These are phyloP conservation scores for Colletotrichum kahawae DNA, from an alignment of 2,329 filamentous ascomycete species.

Conservation along the genomic window DNA sequence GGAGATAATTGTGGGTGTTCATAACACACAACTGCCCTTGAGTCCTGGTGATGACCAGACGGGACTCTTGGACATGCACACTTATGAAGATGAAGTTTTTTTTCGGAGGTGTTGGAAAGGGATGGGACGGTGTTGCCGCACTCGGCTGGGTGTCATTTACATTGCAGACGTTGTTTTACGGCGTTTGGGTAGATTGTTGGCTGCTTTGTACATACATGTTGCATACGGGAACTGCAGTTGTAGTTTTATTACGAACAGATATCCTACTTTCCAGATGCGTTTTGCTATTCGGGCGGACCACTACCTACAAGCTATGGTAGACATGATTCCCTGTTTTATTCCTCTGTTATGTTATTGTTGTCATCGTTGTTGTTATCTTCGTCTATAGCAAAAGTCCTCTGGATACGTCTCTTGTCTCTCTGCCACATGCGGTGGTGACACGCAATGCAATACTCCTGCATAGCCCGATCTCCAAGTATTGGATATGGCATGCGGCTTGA, in stretches of 20 bases:
- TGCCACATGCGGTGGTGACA: background rate
- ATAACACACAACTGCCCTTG: slow-evolving; percentile 5
- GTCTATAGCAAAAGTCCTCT: background rate
- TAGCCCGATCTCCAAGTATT: background rate
- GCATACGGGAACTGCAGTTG: slow-evolving; percentile 9
- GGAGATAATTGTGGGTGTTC: slow-evolving; percentile 17
- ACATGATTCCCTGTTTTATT: background rate
- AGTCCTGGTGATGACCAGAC: slow-evolving; percentile 22
- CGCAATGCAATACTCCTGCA: background rate
- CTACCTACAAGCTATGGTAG: fast-evolving
- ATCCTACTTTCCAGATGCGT: background rate
- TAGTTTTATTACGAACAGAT: slow-evolving; percentile 20
- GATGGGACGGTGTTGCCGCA: slow-evolving; percentile 13
- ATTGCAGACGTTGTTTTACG: slow-evolving; percentile 4
- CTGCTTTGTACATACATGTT: slow-evolving; percentile 7
- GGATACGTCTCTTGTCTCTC: background rate
- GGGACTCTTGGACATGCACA: slow-evolving; percentile 16
- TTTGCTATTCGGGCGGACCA: background rate
- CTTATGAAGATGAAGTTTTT: slow-evolving; percentile 16
- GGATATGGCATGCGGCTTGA: background rate
- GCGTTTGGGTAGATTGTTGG: slow-evolving; percentile 15
- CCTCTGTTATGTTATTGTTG: too few relatives aligned
- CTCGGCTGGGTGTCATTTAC: slow-evolving; percentile 17
- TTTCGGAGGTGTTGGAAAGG: slow-evolving; percentile 18
- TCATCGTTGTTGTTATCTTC: background rate